Conservation (phyloP, 441 rosid genomes). For the Gossypium trilobum region DNA sequence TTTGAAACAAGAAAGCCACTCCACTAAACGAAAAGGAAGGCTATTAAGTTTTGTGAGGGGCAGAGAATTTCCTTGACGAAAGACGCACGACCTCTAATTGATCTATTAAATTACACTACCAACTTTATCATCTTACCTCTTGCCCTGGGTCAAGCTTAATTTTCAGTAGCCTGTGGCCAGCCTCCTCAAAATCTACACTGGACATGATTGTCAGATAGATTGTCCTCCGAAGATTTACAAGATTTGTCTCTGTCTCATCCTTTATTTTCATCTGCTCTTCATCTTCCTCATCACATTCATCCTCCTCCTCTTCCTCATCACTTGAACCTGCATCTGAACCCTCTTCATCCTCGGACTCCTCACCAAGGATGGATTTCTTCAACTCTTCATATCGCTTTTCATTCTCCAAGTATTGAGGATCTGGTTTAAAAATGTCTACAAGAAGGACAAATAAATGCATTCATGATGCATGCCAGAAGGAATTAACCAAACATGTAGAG, state of each 20-base stretch:
- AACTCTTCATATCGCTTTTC: constrained; percentile 77
- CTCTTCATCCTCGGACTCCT: constrained; percentile 70
- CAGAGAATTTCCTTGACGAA: neutral
- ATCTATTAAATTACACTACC: neutral
- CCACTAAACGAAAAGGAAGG: neutral
- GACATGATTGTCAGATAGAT: constrained; percentile 93
- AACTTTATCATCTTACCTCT: constrained; percentile 48
- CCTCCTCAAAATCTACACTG: constrained; percentile 94
- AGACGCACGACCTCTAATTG: neutral
- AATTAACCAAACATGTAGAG: constrained; percentile 1
- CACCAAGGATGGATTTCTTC: constrained; percentile 74
- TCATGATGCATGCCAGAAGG: constrained; percentile 5
- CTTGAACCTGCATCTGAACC: constrained; percentile 54
- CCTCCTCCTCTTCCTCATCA: constrained; percentile 53
- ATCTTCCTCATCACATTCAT: neutral
- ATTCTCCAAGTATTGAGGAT: constrained; percentile 64
- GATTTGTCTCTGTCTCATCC: constrained; percentile 91
- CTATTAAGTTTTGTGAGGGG: neutral
- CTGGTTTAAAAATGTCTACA: constrained; percentile 76
- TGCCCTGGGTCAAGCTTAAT: constrained; percentile 89
- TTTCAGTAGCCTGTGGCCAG: constrained; percentile 84
- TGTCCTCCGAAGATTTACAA: constrained; percentile 82
- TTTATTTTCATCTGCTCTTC: constrained; percentile 63
- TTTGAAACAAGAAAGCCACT: neutral
- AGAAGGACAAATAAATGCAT: constrained; percentile 5